Conservation (phyloP, 75 land plant species). For the Sequoia sempervirens region DNA sequence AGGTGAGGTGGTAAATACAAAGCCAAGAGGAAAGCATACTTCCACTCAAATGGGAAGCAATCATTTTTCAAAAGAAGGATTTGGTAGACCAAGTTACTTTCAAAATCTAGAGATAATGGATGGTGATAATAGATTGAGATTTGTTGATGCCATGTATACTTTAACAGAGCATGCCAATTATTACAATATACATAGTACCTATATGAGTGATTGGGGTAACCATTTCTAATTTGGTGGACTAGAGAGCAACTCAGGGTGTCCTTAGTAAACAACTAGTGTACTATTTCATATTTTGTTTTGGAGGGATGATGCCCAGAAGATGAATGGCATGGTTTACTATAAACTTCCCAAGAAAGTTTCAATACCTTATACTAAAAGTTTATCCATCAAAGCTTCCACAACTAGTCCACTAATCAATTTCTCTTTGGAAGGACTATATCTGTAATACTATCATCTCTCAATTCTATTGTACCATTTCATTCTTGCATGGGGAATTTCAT, state of each 20-base stretch:
- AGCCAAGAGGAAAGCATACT: conserved; percentile 57
- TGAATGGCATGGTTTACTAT: too few species aligned
- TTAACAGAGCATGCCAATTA: conserved; percentile 70
- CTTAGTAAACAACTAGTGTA: too few species aligned
- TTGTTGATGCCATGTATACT: conserved; percentile 34
- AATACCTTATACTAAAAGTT: too few species aligned
- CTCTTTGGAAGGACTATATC: neutral
- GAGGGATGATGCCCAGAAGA: neutral
- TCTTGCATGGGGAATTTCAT: neutral
- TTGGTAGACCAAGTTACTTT: conserved; percentile 66
- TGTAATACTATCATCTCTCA: too few species aligned
- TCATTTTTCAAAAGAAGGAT: conserved; percentile 66
- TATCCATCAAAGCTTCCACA: neutral
- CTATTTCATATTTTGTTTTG: too few species aligned
- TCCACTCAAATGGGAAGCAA: conserved; percentile 91
- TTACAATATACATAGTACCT: conserved; percentile 54
- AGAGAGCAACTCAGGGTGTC: conserved; percentile 56
- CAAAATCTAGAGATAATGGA: conserved; percentile 66
- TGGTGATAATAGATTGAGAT: conserved; percentile 53
- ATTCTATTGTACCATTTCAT: neutral
- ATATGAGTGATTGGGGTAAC: conserved; percentile 55
- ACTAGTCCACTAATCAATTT: neutral
- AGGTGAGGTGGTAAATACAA: conserved; percentile 73
- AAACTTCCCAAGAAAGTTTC: neutral
- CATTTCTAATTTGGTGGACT: conserved; percentile 82